These are phyloP conservation scores for Peronosclerospora sorghi DNA, from an alignment of 352 stramenopile species.

Conservation along the genomic window DNA sequence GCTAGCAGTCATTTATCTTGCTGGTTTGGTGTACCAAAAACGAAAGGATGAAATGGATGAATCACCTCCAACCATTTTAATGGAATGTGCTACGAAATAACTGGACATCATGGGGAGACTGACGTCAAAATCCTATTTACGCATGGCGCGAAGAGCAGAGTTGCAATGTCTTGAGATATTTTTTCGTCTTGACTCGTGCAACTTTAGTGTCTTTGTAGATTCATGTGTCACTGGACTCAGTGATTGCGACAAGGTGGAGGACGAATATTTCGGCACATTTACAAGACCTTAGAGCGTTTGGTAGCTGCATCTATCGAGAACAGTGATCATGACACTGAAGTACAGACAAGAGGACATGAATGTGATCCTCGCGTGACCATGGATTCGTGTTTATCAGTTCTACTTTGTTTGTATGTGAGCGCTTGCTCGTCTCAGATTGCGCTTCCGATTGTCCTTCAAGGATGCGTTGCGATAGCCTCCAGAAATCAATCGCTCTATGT, in stretches of 20 bases:
- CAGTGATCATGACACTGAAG: background rate
- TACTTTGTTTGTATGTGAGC: constrained; percentile 52
- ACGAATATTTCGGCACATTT: constrained; percentile 48
- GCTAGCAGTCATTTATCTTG: constrained; percentile 30
- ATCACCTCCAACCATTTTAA: constrained; percentile 30
- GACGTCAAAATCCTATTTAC: constrained; percentile 11
- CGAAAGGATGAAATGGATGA: constrained; percentile 45
- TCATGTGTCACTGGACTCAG: constrained; percentile 28
- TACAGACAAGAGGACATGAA: background rate
- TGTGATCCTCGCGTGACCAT: constrained; percentile 14
- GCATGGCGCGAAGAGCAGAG: constrained; percentile 25
- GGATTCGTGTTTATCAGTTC: constrained; percentile 33
- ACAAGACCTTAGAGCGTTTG: constrained; percentile 15
- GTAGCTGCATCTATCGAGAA: constrained; percentile 9
- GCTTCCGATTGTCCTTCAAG: constrained; percentile 37
- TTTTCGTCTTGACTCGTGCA: constrained; percentile 45
- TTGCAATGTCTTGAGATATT: constrained; percentile 49
- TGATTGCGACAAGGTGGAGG: constrained; percentile 47
- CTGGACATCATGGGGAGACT: constrained; percentile 14
- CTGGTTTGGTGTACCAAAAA: constrained; percentile 38
- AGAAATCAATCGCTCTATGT: constrained; percentile 27
- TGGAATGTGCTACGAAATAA: constrained; percentile 32
- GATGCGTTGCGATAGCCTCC: constrained; percentile 39
- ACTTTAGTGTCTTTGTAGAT: constrained; percentile 48
- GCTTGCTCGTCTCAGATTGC: constrained; percentile 49